phyloP scores from a whole-genome alignment of 352 stramenopile species.

The Stephanocyclus meneghinianus region DNA sequence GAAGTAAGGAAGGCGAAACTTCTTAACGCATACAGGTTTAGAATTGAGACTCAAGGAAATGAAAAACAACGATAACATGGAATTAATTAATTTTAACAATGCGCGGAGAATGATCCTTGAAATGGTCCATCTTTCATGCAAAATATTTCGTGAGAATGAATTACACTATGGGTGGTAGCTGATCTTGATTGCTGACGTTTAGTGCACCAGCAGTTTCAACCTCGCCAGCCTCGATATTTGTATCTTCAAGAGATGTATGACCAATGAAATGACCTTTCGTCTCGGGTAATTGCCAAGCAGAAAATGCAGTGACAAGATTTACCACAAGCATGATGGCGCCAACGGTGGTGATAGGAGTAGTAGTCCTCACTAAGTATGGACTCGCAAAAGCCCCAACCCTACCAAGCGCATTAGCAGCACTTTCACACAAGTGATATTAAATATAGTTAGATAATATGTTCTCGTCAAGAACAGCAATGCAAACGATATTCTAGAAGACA shows the following conservation, averaged over 20 bases:
- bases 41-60: no score
- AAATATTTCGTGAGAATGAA: no score
- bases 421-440: slow-evolving; percentile 42
- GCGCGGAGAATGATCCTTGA: no score
- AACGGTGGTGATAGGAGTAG: slow-evolving; percentile 1
- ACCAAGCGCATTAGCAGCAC: slow-evolving; percentile 10
- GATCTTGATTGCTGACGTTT: neutral
- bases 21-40: no score
- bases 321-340: slow-evolving; percentile 8
- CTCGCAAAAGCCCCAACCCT: slow-evolving; percentile 12
- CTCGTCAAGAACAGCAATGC: slow-evolving; percentile 60
- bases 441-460: no score
- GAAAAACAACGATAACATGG: no score
- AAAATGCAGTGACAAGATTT: slow-evolving; percentile 8
- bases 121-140: no score
- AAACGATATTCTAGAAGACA: slow-evolving; percentile 20
- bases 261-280: slow-evolving; percentile 13
- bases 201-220: no score
- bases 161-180: neutral
- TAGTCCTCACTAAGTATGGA: slow-evolving; percentile 13
- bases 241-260: neutral
- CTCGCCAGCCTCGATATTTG: neutral
- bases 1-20: no score
- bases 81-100: no score
- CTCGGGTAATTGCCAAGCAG: slow-evolving; percentile 8